These are phyloP conservation scores for Adansonia grandidieri DNA, from an alignment of 441 rosid species.

Conservation along the genomic window DNA sequence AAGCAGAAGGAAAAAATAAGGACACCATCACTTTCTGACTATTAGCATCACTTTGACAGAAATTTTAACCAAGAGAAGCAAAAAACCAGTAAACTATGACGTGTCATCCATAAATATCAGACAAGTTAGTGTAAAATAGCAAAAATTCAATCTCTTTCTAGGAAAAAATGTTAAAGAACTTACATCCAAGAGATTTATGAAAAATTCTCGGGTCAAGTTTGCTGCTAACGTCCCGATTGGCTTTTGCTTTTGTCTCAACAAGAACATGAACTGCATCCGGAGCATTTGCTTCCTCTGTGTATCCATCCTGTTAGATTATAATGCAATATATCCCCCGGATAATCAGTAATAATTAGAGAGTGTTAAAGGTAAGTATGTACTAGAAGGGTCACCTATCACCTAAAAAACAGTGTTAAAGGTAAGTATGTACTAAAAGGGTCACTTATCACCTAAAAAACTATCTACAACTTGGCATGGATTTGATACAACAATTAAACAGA, in stretches of 20 bases:
- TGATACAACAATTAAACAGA: too few relatives aligned
- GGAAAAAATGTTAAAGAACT: conserved; percentile 24
- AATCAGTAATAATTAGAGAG: background rate
- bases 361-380: background rate
- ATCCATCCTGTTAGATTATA: conserved; percentile 66
- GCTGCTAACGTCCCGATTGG: conserved; percentile 47
- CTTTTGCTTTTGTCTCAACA: conserved; percentile 77
- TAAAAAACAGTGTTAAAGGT: background rate
- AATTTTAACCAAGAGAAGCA: too few relatives aligned
- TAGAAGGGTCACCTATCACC: background rate
- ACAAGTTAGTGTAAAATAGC: background rate
- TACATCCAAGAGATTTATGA: conserved; percentile 81
- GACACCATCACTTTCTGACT: too few relatives aligned
- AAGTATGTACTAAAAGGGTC: background rate
- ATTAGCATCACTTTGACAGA: too few relatives aligned
- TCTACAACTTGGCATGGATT: background rate
- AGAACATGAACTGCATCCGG: conserved; percentile 69
- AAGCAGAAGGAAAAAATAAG: background rate
- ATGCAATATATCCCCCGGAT: background rate
- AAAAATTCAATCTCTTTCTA: background rate
- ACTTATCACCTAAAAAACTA: background rate
- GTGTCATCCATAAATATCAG: background rate
- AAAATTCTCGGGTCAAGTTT: conserved; percentile 62
- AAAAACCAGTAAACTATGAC: too few relatives aligned
- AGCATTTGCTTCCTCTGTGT: conserved; percentile 63